Conservation (phyloP, 2,329 filamentous ascomycete species). For the Venturia pyrina region DNA sequence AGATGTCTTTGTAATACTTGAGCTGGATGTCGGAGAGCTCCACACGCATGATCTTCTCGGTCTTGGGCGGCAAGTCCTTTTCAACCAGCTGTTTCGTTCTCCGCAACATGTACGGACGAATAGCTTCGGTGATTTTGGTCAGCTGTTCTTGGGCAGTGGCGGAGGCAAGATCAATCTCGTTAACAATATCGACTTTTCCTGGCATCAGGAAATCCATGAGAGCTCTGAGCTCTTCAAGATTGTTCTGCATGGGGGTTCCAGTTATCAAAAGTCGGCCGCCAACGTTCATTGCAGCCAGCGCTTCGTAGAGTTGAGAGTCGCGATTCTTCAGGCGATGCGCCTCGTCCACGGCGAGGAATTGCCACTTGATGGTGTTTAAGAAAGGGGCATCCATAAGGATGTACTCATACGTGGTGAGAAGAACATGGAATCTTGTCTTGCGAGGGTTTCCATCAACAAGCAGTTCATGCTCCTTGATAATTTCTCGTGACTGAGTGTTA, state of each 20-base stretch:
- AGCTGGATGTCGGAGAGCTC: conserved; percentile 93
- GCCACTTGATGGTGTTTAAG: conserved; percentile 88
- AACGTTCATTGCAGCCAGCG: conserved; percentile 74
- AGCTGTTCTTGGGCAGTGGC: conserved; percentile 80
- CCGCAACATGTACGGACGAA: conserved; percentile 89
- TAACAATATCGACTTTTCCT: conserved; percentile 83
- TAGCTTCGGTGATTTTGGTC: conserved; percentile 70
- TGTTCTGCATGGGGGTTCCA: conserved; percentile 95
- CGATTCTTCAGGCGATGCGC: conserved; percentile 94
- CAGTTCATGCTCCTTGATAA: conserved; percentile 84
- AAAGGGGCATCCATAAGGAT: conserved; percentile 79
- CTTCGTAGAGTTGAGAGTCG: conserved; percentile 85
- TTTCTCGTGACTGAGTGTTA: conserved; percentile 72
- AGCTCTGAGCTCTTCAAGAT: conserved; percentile 81
- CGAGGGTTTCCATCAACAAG: conserved; percentile 76
- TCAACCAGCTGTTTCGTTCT: conserved; percentile 97
- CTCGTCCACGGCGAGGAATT: conserved; percentile 92
- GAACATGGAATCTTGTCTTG: conserved; percentile 93
- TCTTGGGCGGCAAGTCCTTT: conserved; percentile 91
- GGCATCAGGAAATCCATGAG: conserved; percentile 95
- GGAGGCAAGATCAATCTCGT: conserved; percentile 78
- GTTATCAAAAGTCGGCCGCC: conserved; percentile 90
- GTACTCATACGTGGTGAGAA: conserved; percentile 96
- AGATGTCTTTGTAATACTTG: conserved; percentile 98
- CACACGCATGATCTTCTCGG: conserved; percentile 96